phyloP scores from a whole-genome alignment of 1,284 basidiomycete genomes.

The Puccinia triticina region DNA sequence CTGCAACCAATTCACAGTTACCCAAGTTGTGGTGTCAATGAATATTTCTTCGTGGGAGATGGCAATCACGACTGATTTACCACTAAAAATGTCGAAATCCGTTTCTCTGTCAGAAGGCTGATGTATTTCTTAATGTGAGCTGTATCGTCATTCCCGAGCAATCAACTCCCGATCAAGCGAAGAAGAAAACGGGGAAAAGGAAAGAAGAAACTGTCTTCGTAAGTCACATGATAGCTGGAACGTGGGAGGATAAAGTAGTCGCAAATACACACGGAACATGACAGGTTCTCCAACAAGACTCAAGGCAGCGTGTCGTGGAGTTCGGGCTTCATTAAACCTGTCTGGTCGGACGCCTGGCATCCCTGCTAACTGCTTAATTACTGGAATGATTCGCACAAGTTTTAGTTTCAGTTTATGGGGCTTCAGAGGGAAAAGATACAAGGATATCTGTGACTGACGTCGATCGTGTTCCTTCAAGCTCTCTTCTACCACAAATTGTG shows the following conservation, averaged over 20 bases:
- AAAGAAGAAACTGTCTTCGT: neutral
- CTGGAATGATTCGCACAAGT: neutral
- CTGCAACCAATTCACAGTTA: neutral
- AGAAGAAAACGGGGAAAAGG: neutral
- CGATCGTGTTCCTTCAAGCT: slow-evolving; percentile 51
- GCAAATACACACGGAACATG: slow-evolving; percentile 46
- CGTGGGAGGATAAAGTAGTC: neutral
- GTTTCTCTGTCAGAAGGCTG: slow-evolving; percentile 48
- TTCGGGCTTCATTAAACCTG: slow-evolving; percentile 50
- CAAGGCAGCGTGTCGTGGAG: slow-evolving; percentile 51
- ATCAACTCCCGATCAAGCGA: neutral
- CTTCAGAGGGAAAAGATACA: neutral
- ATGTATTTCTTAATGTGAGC: slow-evolving; percentile 53
- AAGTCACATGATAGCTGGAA: neutral
- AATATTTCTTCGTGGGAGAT: neutral
- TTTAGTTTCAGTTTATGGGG: neutral
- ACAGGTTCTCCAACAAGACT: slow-evolving; percentile 53
- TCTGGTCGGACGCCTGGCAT: slow-evolving; percentile 50
- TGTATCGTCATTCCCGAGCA: slow-evolving; percentile 4
- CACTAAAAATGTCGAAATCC: slow-evolving; percentile 51
- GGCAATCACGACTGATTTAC: neutral
- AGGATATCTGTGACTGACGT: slow-evolving; percentile 5
- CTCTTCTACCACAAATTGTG: slow-evolving; percentile 46
- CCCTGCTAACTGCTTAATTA: slow-evolving; percentile 52
- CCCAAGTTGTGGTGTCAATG: neutral